Evolutionary conservation across 305 asterid genomes (phyloP).

Genomic region (Stenogyne calaminthoides): DNA sequence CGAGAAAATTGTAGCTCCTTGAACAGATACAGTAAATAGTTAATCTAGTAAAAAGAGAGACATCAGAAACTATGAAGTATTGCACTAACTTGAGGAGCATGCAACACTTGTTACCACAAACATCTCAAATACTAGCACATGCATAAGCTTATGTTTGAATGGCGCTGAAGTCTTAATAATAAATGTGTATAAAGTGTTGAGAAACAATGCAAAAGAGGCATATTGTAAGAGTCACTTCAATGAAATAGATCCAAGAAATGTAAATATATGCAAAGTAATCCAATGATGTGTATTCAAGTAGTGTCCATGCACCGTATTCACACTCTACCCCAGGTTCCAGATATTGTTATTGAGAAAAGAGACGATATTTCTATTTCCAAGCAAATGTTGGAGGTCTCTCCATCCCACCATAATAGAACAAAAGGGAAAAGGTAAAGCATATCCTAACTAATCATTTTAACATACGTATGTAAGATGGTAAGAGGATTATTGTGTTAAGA

Average conservation of each 20-base stretch:
- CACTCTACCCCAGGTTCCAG: background rate
- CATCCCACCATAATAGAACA: constrained; percentile 2
- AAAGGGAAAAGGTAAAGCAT: background rate
- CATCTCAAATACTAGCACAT: background rate
- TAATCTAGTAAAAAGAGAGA: background rate
- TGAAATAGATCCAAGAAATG: background rate
- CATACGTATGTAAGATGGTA: background rate
- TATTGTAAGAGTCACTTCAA: background rate
- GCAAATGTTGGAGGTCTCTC: constrained; percentile 3
- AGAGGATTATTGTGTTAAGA: constrained; percentile 7
- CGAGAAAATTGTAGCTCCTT: background rate
- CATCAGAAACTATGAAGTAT: background rate
- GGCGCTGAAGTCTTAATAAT: background rate
- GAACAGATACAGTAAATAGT: background rate
- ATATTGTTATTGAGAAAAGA: background rate
- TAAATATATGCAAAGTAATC: background rate
- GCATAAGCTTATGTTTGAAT: background rate
- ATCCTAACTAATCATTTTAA: background rate
- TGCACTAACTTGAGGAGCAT: background rate
- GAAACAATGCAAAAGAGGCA: background rate
- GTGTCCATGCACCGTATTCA: background rate
- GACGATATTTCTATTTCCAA: constrained; percentile 6
- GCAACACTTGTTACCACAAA: background rate
- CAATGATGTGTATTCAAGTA: background rate
- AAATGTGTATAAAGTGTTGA: background rate